Conservation (phyloP, 2,329 filamentous ascomycete species). For the Neoarthrinium moseri region DNA sequence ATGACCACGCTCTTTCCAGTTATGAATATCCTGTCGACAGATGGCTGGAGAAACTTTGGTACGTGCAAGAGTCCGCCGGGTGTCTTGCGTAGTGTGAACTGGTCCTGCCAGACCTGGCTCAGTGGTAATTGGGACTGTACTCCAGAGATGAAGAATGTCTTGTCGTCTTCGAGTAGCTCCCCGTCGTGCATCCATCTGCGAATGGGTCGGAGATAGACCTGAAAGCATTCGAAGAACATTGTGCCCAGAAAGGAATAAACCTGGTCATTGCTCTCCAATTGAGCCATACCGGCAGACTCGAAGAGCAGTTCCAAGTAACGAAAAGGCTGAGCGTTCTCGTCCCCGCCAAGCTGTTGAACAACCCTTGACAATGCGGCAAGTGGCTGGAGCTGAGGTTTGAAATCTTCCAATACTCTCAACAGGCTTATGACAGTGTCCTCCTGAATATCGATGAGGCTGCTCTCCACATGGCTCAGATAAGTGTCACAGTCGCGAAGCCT, state of each 20-base stretch:
- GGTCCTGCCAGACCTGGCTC: slow-evolving; percentile 72
- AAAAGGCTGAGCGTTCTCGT: slow-evolving; percentile 56
- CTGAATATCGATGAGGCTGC: slow-evolving; percentile 53
- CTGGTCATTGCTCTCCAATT: slow-evolving; percentile 63
- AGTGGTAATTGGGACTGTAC: slow-evolving; percentile 54
- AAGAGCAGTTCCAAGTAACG: slow-evolving; percentile 78
- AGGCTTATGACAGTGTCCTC: slow-evolving; percentile 64
- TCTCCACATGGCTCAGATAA: slow-evolving; percentile 58
- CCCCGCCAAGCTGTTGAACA: slow-evolving; percentile 54
- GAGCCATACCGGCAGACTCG: slow-evolving; percentile 65
- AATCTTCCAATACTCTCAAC: slow-evolving; percentile 56
- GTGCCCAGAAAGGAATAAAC: slow-evolving; percentile 63
- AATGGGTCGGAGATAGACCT: slow-evolving; percentile 78
- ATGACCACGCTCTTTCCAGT: slow-evolving; percentile 88
- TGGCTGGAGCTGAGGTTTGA: slow-evolving; percentile 51
- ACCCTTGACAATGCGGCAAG: slow-evolving; percentile 62
- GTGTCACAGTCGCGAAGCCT: slow-evolving; percentile 59
- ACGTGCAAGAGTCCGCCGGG: slow-evolving; percentile 61
- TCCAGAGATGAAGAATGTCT: slow-evolving; percentile 73
- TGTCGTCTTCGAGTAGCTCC: slow-evolving; percentile 62
- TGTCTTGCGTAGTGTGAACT: slow-evolving; percentile 66
- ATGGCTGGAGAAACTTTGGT: slow-evolving; percentile 71
- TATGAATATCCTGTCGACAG: slow-evolving; percentile 73
- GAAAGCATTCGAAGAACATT: slow-evolving; percentile 79
- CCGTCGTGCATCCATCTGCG: slow-evolving; percentile 83